Conservation (phyloP, 2,329 filamentous ascomycete genomes). For the Botrytis fabae region DNA sequence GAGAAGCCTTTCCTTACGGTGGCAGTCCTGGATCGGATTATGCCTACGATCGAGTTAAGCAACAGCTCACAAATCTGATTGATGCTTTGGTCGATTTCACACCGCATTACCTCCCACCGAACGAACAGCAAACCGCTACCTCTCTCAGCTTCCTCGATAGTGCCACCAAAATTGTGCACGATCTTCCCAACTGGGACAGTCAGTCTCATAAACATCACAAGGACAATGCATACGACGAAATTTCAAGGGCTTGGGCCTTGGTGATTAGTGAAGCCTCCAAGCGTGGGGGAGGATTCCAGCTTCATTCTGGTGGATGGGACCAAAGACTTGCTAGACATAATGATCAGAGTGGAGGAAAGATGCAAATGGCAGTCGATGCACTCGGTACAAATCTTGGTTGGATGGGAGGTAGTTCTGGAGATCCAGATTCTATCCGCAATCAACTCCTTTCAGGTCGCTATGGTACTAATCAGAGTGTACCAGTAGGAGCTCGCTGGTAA, state of each 20-base stretch:
- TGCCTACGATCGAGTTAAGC: constrained; percentile 88
- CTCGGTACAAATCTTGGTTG: constrained; percentile 75
- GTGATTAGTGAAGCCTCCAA: constrained; percentile 91
- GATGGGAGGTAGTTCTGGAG: constrained; percentile 56
- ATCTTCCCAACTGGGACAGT: constrained; percentile 86
- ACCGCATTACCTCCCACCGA: constrained; percentile 89
- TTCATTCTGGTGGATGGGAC: constrained; percentile 92
- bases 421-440: constrained; percentile 59
- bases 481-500: constrained; percentile 59
- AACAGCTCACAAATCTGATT: constrained; percentile 75
- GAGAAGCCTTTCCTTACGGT: constrained; percentile 79
- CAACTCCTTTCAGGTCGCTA: constrained; percentile 63
- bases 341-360: constrained; percentile 76
- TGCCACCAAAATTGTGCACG: constrained; percentile 86
- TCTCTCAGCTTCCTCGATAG: constrained; percentile 87
- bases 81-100: constrained; percentile 93
- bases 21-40: constrained; percentile 87
- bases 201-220: constrained; percentile 89
- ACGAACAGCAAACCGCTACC: constrained; percentile 78
- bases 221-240: constrained; percentile 93
- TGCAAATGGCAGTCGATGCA: constrained; percentile 77
- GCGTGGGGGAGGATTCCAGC: constrained; percentile 81
- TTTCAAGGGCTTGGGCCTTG: constrained; percentile 87
- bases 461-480: constrained; percentile 53
- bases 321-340: constrained; percentile 85